A percentile compares a stretch with the other conserved stretches of the same genome.
phyloP scores from a whole-genome alignment of 257 asterid species.

The Solanum paucissectum region DNA sequence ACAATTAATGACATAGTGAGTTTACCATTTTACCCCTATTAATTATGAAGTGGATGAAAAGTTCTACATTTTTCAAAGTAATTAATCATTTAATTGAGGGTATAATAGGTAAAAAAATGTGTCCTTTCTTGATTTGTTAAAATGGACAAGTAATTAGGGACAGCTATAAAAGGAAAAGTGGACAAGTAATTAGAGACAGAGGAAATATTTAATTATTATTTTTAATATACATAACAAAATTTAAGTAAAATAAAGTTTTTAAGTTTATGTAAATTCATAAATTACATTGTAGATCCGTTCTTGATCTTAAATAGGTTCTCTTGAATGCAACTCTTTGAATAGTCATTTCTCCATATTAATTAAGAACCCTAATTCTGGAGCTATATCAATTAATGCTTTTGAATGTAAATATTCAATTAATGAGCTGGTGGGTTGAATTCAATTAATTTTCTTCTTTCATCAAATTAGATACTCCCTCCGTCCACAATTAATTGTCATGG shows the following conservation, averaged over 20 bases:
- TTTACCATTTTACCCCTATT: too few species aligned
- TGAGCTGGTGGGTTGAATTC: slow-evolving; percentile 12
- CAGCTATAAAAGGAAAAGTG: too few species aligned
- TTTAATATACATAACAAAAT: background rate
- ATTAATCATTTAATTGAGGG: too few species aligned
- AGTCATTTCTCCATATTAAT: background rate
- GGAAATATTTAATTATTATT: background rate
- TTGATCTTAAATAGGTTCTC: background rate
- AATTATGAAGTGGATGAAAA: too few species aligned
- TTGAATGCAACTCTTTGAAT: slow-evolving; percentile 7
- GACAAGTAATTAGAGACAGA: too few species aligned
- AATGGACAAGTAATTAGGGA: too few species aligned
- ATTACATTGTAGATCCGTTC: background rate
- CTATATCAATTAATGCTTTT: slow-evolving; percentile 12
- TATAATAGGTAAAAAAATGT: too few species aligned
- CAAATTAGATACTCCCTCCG: background rate
- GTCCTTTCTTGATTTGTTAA: too few species aligned
- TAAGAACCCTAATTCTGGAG: slow-evolving; percentile 17
- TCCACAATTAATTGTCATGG: too few species aligned
- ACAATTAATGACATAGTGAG: too few species aligned
- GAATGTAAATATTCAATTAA: slow-evolving; percentile 5
- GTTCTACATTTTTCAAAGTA: too few species aligned
- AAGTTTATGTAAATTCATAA: background rate
- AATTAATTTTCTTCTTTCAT: slow-evolving; percentile 1
- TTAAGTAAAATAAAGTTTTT: background rate